These are phyloP conservation scores for Didymella glomerata DNA, from an alignment of 2,329 filamentous ascomycete genomes.

Conservation along the genomic window DNA sequence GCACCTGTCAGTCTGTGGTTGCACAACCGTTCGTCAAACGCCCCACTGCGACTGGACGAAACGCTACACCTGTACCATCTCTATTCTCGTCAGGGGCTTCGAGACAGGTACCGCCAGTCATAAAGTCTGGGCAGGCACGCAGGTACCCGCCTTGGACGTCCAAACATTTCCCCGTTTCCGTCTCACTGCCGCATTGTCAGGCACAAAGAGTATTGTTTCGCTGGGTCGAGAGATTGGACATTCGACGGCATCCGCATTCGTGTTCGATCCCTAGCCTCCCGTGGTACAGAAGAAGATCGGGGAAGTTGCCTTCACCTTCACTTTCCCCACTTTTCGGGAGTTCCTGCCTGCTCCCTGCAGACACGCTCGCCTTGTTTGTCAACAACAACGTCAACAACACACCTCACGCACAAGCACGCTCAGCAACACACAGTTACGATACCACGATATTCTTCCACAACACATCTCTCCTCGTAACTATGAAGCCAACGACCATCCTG, in stretches of 20 bases:
- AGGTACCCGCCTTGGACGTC: conserved; percentile 1
- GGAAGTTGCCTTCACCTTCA: conserved; percentile 11
- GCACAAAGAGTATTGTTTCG: not conserved
- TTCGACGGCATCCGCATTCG: not conserved
- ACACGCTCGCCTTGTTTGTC: conserved; percentile 11
- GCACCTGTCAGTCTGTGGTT: conserved; percentile 19
- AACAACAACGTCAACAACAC: not conserved
- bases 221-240: conserved; percentile 3
- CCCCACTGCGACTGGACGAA: conserved; percentile 15
- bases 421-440: not conserved
- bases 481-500: conserved; percentile 13
- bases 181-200: not conserved
- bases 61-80: conserved; percentile 11
- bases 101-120: conserved; percentile 1
- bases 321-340: conserved; percentile 1
- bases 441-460: not conserved
- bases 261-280: not conserved
- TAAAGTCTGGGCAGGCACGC: conserved; percentile 3
- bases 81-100: not conserved
- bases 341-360: conserved; percentile 1
- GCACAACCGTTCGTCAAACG: conserved; percentile 17
- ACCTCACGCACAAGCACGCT: not conserved
- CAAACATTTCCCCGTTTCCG: not conserved
- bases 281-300: not conserved
- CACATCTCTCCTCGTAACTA: conserved; percentile 5